Evolutionary conservation across 805 yeast genomes (phyloP).

Genomic region (Spathaspora hagerdaliae): DNA sequence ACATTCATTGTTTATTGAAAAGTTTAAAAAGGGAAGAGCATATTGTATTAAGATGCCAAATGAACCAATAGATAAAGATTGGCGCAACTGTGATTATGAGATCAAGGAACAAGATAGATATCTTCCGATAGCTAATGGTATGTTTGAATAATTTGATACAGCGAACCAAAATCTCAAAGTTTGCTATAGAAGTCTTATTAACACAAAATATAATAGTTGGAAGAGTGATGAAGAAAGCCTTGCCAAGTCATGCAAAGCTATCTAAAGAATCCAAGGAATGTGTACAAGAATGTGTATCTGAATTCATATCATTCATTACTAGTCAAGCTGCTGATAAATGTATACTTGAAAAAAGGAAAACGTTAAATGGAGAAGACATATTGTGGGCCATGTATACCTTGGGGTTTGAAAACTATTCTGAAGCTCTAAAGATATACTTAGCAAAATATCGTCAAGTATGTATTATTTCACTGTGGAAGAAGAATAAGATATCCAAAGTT

Average conservation of each 20-base stretch:
- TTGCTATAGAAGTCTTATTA: too few relatives aligned
- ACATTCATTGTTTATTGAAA: not conserved
- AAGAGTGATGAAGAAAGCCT: conserved; percentile 71
- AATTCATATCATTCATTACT: conserved; percentile 75
- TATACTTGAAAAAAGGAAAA: conserved; percentile 65
- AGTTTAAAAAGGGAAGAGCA: not conserved
- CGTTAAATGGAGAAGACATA: conserved; percentile 76
- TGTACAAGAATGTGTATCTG: conserved; percentile 81
- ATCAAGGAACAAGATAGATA: conserved; percentile 43
- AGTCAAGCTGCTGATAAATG: conserved; percentile 79
- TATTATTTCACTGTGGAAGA: not conserved
- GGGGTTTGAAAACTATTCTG: conserved; percentile 80
- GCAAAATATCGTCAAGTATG: conserved; percentile 21
- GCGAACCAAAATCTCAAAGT: too few relatives aligned
- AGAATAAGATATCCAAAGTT: too few relatives aligned
- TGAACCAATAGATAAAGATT: conserved; percentile 6
- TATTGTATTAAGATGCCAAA: not conserved
- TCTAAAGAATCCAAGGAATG: conserved; percentile 78
- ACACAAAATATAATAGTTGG: conserved; percentile 36
- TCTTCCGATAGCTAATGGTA: conserved; percentile 42
- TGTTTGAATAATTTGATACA: conserved; percentile 7
- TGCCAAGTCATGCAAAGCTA: conserved; percentile 70
- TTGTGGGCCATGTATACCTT: conserved; percentile 61
- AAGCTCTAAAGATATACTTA: conserved; percentile 64
- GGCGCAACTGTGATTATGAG: conserved; percentile 34